Percentiles rank a stretch among this genome's conserved stretches.
Evolutionary conservation across 1,284 basidiomycete genomes (phyloP).

Genomic region (Austroboletus niveus): DNA sequence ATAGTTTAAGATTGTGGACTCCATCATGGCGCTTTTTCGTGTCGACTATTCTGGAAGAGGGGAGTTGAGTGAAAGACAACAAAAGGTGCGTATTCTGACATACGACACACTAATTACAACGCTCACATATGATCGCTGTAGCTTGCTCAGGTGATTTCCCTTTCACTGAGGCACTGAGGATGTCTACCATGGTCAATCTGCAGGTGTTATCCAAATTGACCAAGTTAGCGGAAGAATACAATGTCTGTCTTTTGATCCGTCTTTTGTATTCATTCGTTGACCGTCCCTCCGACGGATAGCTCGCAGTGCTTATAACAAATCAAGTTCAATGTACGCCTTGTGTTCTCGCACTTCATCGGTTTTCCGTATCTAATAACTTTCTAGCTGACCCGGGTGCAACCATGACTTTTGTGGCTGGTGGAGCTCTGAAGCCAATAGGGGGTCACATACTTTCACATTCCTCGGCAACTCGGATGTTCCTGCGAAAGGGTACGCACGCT

Average conservation of each 20-base stretch:
- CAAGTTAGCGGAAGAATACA: slow-evolving; percentile 89
- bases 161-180: slow-evolving; percentile 1
- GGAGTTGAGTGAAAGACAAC: slow-evolving; percentile 89
- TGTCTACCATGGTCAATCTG: neutral
- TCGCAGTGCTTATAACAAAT: slow-evolving; percentile 86
- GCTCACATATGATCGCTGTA: slow-evolving; percentile 24
- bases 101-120: neutral
- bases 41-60: slow-evolving; percentile 91
- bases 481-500: slow-evolving; percentile 75
- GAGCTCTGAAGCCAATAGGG: slow-evolving; percentile 83
- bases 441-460: slow-evolving; percentile 88
- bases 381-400: slow-evolving; percentile 90
- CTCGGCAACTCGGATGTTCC: slow-evolving; percentile 78
- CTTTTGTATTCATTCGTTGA: slow-evolving; percentile 13
- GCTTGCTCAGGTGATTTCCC: slow-evolving; percentile 58
- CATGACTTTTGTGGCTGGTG: slow-evolving; percentile 91
- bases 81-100: slow-evolving; percentile 55
- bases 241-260: slow-evolving; percentile 42
- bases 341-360: neutral
- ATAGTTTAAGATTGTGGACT: slow-evolving; percentile 75
- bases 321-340: slow-evolving; percentile 75
- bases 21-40: slow-evolving; percentile 93
- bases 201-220: slow-evolving; percentile 88
- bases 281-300: slow-evolving; percentile 43
- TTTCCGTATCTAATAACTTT: slow-evolving; percentile 11